Evolutionary conservation across 495 filamentous ascomycete genomes (phyloP), one percentile per base, ranked within the genome.

Genomic region (Rhypophila decipiens): DNA sequence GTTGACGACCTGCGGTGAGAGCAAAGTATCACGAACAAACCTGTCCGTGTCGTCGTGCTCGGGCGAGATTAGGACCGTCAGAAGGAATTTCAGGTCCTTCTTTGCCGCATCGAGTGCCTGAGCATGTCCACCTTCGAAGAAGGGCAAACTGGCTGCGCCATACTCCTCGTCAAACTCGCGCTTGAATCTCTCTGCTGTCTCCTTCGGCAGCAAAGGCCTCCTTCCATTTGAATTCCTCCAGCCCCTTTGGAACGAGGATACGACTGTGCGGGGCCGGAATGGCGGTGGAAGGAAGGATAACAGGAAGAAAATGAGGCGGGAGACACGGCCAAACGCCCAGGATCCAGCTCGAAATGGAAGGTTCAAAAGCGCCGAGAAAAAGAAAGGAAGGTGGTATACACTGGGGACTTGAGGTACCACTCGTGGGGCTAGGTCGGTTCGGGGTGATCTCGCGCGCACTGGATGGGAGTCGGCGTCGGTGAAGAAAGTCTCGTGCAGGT

Each of bases 121-220:
- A 15, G 93, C 88, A 61, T 96, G 95, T 22, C 90, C 88, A 34
- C 81, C 84, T 51, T 95, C 90, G 51, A 84, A 77, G 63, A 91
- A 95, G 0, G 79, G 75, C 11, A 97, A 65, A 13, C 67, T 64
- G 51, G 85, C 73, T 9, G 68, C 64, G 2, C 87, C 88, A 64
- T 95, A 93, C 53, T 94, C 87, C 59, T 97, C 93, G 60, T 95
- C 88, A 55, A 98, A 96, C 47, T 96, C 87, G 2, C 90, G 80
- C 53, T 85, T 84, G 59, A 97, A 93, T 35, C 93, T 73, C 27
- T 86, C 83, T 0, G 91, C 89, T 0, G 89, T 91, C 58, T 97
- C 93, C 29, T 86, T 78, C 2, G 93, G 88, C 49, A 82, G 83
- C 15, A 95, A 67, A 8, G 86, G 71, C 54, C 86, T 75, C 34